Evolutionary conservation across 192 early-diverging fungal genomes (phyloP).

Genomic region (Paraglomus occultum): DNA sequence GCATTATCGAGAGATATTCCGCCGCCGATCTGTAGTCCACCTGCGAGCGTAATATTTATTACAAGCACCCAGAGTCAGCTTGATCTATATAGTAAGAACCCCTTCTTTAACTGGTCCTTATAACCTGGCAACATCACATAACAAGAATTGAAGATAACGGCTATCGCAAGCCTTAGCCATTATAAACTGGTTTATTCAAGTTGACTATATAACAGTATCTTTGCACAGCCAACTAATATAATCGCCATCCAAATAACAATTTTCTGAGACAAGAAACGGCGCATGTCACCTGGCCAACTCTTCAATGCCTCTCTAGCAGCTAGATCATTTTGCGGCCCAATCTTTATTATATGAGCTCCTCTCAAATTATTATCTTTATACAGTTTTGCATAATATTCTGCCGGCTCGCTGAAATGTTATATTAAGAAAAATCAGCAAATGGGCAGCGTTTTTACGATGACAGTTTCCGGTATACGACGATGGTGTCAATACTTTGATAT

Average conservation of each 20-base stretch:
- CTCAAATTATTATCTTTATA: constrained; percentile 69
- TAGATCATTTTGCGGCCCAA: constrained; percentile 82
- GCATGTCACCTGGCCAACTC: constrained; percentile 71
- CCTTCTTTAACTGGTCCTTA: too few relatives aligned
- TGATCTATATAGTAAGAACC: too few relatives aligned
- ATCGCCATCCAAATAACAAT: background rate
- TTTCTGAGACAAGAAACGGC: background rate
- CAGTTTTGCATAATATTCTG: constrained; percentile 79
- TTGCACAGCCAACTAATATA: background rate
- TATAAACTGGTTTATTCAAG: background rate
- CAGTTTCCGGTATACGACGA: background rate
- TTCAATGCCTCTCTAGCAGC: constrained; percentile 80
- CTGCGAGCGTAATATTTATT: constrained; percentile 1
- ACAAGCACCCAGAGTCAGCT: too few relatives aligned
- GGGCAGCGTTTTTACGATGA: background rate
- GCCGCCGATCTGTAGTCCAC: constrained; percentile 89
- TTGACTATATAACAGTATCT: background rate
- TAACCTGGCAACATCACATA: too few relatives aligned
- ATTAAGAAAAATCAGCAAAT: background rate
- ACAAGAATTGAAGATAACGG: background rate
- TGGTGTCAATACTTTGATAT: constrained; percentile 64
- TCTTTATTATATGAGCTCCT: constrained; percentile 95
- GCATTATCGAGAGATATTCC: constrained; percentile 91
- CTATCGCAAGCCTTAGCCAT: background rate
- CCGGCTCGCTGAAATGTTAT: constrained; percentile 53